Evolutionary conservation across 768 basidiomycete genomes (phyloP).

Genomic region (Inosperma sp.): DNA sequence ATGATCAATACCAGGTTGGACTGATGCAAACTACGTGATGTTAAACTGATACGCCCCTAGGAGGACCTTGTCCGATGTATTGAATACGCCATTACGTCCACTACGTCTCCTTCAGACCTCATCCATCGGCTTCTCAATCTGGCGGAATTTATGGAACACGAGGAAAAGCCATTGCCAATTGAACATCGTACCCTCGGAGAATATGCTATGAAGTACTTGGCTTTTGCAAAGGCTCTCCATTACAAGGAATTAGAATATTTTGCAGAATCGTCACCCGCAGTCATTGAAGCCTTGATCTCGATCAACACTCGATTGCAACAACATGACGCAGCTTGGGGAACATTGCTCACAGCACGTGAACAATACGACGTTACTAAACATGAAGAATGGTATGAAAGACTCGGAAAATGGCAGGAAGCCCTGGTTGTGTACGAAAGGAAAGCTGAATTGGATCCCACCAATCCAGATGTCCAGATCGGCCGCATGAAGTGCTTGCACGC

Average conservation of each 20-base stretch:
- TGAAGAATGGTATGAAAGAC: slow-evolving; percentile 97
- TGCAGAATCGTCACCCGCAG: slow-evolving; percentile 81
- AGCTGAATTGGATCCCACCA: slow-evolving; percentile 66
- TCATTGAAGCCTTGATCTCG: slow-evolving; percentile 91
- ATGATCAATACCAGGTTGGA: slow-evolving; percentile 91
- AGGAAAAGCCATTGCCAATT: slow-evolving; percentile 92
- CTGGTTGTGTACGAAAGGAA: slow-evolving; percentile 80
- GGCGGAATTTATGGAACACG: slow-evolving; percentile 99
- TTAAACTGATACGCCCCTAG: slow-evolving; percentile 41
- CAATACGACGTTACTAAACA: slow-evolving; percentile 89
- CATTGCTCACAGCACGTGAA: slow-evolving; percentile 82
- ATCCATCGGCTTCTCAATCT: slow-evolving; percentile 89
- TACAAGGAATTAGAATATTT: slow-evolving; percentile 99
- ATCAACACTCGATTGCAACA: slow-evolving; percentile 97
- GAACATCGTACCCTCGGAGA: slow-evolving; percentile 91
- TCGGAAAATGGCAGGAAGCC: slow-evolving; percentile 95
- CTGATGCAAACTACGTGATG: neutral
- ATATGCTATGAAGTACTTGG: slow-evolving; percentile 88
- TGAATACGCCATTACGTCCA: slow-evolving; percentile 76
- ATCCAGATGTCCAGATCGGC: slow-evolving; percentile 77
- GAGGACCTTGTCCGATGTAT: slow-evolving; percentile 93
- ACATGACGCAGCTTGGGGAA: slow-evolving; percentile 97
- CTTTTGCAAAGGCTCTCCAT: slow-evolving; percentile 95
- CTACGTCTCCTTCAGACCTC: slow-evolving; percentile 76
- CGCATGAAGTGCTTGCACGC: slow-evolving; percentile 96